Evolutionary conservation across 257 asterid genomes (phyloP), one percentile per base, ranked within the genome.

Genomic region (Przewalskia tangutica): DNA sequence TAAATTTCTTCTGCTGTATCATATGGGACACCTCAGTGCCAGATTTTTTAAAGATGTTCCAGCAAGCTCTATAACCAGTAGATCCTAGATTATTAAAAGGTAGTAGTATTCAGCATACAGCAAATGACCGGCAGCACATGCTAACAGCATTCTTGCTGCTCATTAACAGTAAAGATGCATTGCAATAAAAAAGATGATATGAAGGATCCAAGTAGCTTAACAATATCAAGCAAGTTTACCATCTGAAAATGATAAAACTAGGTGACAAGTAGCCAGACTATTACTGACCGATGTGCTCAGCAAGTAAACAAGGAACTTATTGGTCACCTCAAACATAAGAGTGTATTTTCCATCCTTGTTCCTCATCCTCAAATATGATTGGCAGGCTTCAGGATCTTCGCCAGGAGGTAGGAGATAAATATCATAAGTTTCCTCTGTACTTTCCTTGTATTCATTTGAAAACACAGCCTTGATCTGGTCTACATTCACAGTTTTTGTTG

Each of bases 351-450:
- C 99, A 81, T 96, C 98, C 85, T 92, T 88, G 86, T 94, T 94
- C 90, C 99, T 91, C 99, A 96, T 96, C 91, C 99, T 93, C 91
- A 96, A 86, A 88, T 96, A 96, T 8, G 99, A 96, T 83, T 96
- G 99, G 83, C 99, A 96, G 62, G 98, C 97, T 87, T 96, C 99
- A 64, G 98, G 98, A 89, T 96, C 99, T 89, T 96, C 99, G 55
- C 99, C 97, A 27, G 98, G 99, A 58, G 99, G 99, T 50, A 96
- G 94, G 83, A 96, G 98, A 91, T 91, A 96, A 66, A 96, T 96
- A 77, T 96, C 99, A 88, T 96, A 96, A 75, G 98, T 96, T 91
- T 96, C 98, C 90, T 94, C 99, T 3, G 88, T 89, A 63, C 85
- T 83, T 89, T 96, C 99, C 78, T 13, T 85, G 86, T 84, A 84